phyloP scores from a whole-genome alignment of 169 alveolate species.

The Amoebophrya sp. region DNA sequence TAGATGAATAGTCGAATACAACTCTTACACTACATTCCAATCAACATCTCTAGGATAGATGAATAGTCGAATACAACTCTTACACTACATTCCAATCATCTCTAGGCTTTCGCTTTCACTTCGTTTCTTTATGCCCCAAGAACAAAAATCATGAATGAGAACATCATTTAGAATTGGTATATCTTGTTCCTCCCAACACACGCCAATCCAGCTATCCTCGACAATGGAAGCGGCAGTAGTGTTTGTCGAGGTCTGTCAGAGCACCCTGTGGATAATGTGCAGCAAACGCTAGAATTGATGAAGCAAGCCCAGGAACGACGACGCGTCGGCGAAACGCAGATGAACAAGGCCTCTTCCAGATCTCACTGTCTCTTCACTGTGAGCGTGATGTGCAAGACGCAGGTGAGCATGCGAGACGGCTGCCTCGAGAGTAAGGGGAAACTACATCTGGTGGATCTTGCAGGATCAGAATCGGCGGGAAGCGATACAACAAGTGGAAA shows the following conservation, averaged over 20 bases:
- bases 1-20: background rate
- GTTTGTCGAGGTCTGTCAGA: background rate
- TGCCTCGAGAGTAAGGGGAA: background rate
- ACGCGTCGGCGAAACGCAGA: background rate
- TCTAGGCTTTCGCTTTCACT: background rate
- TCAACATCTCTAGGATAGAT: background rate
- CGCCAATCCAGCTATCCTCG: too few species aligned
- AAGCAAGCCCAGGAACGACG: background rate
- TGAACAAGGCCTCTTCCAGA: background rate
- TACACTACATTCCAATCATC: background rate
- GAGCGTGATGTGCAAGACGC: background rate
- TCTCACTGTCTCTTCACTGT: background rate
- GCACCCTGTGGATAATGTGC: background rate
- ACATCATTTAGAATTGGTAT: background rate
- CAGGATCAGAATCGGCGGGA: background rate
- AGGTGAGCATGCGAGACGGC: background rate
- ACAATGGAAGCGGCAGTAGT: too few species aligned
- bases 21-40: background rate
- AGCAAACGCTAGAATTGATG: background rate
- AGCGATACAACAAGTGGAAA: background rate
- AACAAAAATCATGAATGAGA: background rate
- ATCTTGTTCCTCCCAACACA: too few species aligned
- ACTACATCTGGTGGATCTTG: background rate
- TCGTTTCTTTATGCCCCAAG: background rate
- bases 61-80: too few species aligned